phyloP scores from a whole-genome alignment of 345 rosid genomes.

The Eutrema heterophyllum region DNA sequence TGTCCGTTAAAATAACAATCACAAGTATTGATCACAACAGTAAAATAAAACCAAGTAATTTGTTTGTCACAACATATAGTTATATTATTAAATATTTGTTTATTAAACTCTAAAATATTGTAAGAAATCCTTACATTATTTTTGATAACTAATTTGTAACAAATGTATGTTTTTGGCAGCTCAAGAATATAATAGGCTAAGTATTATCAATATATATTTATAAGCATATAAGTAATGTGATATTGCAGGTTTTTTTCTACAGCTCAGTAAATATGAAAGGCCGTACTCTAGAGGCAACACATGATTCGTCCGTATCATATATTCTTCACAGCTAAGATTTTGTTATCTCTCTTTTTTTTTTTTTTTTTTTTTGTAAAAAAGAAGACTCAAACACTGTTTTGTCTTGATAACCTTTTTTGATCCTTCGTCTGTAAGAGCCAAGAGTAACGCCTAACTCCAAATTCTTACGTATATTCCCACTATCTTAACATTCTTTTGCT shows the following conservation, averaged over 20 bases:
- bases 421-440: not conserved
- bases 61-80: not conserved
- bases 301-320: conserved; percentile 11
- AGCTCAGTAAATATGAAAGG: not conserved
- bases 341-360: not conserved
- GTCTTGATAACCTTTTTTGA: not conserved
- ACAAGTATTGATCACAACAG: no score
- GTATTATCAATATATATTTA: no score
- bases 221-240: not conserved
- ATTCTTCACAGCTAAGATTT: conserved; percentile 3
- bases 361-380: not conserved
- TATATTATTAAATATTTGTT: no score
- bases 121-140: not conserved
- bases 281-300: not conserved
- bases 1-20: not conserved
- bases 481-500: not conserved
- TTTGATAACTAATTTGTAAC: not conserved
- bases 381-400: not conserved
- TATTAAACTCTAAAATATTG: not conserved
- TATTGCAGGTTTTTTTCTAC: not conserved
- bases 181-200: not conserved
- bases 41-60: not conserved
- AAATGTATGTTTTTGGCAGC: not conserved
- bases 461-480: not conserved
- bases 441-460: not conserved